Evolutionary conservation across 2,329 filamentous ascomycete genomes (phyloP), one percentile per base, ranked within the genome.

Genomic region (Zarea fungicola): DNA sequence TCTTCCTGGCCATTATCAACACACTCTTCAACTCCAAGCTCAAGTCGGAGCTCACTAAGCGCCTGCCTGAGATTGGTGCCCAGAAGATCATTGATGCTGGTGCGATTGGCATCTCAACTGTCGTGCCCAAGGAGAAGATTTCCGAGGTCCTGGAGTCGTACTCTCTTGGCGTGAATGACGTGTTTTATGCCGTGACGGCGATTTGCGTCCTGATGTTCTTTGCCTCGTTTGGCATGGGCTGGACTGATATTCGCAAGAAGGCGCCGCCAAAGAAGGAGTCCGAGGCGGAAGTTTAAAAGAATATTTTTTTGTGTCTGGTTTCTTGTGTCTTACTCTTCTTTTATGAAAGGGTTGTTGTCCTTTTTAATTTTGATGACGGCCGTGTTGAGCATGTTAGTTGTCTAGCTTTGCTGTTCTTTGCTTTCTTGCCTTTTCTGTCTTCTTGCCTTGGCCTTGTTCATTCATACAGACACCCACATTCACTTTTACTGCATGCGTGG

Each of bases 181-280:
- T 59, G 1, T 65, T 66, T 41, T 60, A 62, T 29, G 55, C 60
- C 19, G 60, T 63, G 5, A 59, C 64, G 1, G 67, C 60, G 0
- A 44, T 65, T n/a, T 59, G 61, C 3, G 59, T 52, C 10, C 52
- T 44, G 3, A 55, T 58, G 29, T 65, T 75, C 19, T 21, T 69
- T 1, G 58, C 65, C 2, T 58, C 63, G 1, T 71, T 67, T 55
- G 74, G 72, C 0, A 66, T 77, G 56, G 75, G 74, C 0, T 75
- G 70, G 65, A 66, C 65, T 10, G 69, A 71, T 53, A 62, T 76
- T 29, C 66, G 72, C 28, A 68, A 70, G 55, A 66, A 64, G 55
- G 65, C 64, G 54, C 48, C 55, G 6, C 36, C 45, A 25, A 42
- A 47, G 10, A 28, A 42, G 14, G 52, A 47, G 58, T 50, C 19